A percentile compares a stretch with the other conserved stretches of the same genome.
Conservation (phyloP, 495 filamentous ascomycete species). For the Cetradonia linearis region DNA sequence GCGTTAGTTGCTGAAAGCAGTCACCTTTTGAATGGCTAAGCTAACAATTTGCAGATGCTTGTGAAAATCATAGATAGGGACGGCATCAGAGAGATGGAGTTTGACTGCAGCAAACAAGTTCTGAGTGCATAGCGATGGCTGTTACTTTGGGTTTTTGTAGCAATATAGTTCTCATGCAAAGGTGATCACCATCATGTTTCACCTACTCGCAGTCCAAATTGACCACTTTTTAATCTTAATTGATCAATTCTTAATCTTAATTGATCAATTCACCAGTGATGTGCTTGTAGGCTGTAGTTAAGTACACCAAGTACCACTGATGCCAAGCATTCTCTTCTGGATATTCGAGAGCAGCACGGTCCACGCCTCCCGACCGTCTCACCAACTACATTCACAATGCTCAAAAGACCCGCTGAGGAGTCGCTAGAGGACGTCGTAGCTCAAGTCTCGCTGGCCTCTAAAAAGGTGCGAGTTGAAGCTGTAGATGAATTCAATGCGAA, state of each 20-base stretch:
- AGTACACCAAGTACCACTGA: not conserved
- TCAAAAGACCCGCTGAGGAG: slow-evolving; percentile 69
- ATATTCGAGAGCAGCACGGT: not conserved
- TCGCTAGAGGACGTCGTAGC: slow-evolving; percentile 55
- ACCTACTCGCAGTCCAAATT: not conserved
- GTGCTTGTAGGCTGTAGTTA: not conserved
- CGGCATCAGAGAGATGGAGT: slow-evolving; percentile 70
- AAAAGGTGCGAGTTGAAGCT: slow-evolving; percentile 61
- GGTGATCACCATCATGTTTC: not conserved
- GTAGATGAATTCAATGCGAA: slow-evolving; percentile 28
- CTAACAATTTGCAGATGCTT: slow-evolving; percentile 40
- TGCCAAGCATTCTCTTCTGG: not conserved
- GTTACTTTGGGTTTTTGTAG: not conserved
- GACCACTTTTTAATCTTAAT: not conserved
- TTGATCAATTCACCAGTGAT: not conserved
- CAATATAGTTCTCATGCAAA: not conserved
- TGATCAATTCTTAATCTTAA: not conserved
- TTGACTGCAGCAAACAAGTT: slow-evolving; percentile 66
- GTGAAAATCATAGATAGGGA: slow-evolving; percentile 94
- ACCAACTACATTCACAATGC: slow-evolving; percentile 36
- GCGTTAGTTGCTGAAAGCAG: slow-evolving; percentile 37
- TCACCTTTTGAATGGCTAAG: not conserved
- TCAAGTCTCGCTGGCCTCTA: slow-evolving; percentile 60
- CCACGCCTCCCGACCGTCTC: not conserved
- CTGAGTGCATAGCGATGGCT: slow-evolving; percentile 45